phyloP scores from a whole-genome alignment of 768 basidiomycete species.

The Boletus tomentosulus region DNA sequence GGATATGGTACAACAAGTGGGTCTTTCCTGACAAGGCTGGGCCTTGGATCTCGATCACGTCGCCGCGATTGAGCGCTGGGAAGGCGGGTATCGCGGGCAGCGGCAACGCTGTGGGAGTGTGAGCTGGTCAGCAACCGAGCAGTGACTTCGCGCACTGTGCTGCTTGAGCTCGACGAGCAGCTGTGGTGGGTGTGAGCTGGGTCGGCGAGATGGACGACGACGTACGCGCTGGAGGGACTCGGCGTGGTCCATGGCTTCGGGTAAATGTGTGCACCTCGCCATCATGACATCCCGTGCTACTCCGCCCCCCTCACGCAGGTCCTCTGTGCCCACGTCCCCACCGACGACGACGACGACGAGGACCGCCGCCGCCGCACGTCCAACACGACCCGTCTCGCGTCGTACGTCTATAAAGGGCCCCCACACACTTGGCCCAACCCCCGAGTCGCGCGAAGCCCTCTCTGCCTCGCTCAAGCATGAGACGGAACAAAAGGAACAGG shows the following conservation, averaged over 20 bases:
- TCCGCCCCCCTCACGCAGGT: slow-evolving; percentile 43
- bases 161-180: slow-evolving; percentile 39
- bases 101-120: slow-evolving; percentile 31
- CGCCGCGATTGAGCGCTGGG: slow-evolving; percentile 44
- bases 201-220: not conserved
- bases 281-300: slow-evolving; percentile 42
- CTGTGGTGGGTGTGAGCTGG: slow-evolving; percentile 29
- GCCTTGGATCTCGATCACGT: slow-evolving; percentile 76
- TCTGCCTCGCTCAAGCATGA: slow-evolving; percentile 66
- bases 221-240: slow-evolving; percentile 36
- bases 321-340: slow-evolving; percentile 39
- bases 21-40: slow-evolving; percentile 73
- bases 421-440: slow-evolving; percentile 31
- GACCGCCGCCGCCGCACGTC: slow-evolving; percentile 52
- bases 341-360: slow-evolving; percentile 34
- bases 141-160: slow-evolving; percentile 30
- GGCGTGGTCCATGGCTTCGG: slow-evolving; percentile 7
- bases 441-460: slow-evolving; percentile 54
- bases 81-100: slow-evolving; percentile 15
- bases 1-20: slow-evolving; percentile 65
- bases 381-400: slow-evolving; percentile 52
- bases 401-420: slow-evolving; percentile 46
- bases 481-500: slow-evolving; percentile 80
- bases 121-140: slow-evolving; percentile 14
- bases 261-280: slow-evolving; percentile 17